Percentiles rank a stretch among this genome's conserved stretches.
These are phyloP conservation scores for Boletales sp. DNA, from an alignment of 768 basidiomycete species.

Conservation along the genomic window DNA sequence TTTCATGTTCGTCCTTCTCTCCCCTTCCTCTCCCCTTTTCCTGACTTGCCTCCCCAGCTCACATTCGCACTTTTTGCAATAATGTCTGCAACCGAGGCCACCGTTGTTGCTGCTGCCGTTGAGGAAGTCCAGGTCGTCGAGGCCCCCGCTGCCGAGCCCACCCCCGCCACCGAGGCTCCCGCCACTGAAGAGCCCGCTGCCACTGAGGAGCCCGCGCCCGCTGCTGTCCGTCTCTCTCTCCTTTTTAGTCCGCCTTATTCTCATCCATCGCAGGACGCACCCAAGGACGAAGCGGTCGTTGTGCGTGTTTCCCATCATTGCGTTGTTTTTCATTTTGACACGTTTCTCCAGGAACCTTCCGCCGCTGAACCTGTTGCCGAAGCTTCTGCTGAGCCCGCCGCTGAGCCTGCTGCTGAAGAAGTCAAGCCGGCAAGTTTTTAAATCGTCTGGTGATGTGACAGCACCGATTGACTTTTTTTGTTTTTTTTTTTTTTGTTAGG, in stretches of 20 bases:
- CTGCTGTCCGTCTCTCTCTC: conserved; percentile 29
- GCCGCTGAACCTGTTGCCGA: conserved; percentile 28
- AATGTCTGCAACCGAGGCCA: conserved; percentile 79
- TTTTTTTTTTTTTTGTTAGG: not conserved
- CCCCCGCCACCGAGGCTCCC: conserved; percentile 29
- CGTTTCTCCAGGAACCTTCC: conserved; percentile 33
- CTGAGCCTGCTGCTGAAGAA: conserved; percentile 41
- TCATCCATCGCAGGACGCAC: conserved; percentile 31
- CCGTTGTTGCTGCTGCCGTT: conserved; percentile 43
- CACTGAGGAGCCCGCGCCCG: conserved; percentile 32
- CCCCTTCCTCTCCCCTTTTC: not conserved
- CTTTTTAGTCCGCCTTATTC: not conserved
- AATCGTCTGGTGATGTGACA: conserved; percentile 24
- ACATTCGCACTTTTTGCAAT: conserved; percentile 55
- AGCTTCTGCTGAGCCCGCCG: conserved; percentile 25
- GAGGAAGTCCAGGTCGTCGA: conserved; percentile 56
- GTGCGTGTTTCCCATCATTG: conserved; percentile 16
- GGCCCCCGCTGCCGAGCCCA: conserved; percentile 30
- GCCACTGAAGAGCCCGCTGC: conserved; percentile 17
- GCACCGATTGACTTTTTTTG: conserved; percentile 22
- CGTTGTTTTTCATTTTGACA: not conserved
- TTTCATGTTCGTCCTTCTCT: conserved; percentile 40
- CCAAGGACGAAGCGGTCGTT: conserved; percentile 41
- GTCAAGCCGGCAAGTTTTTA: conserved; percentile 35
- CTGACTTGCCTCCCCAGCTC: conserved; percentile 40